Evolutionary conservation across 805 yeast genomes (phyloP).

Genomic region (Candida quercuum): DNA sequence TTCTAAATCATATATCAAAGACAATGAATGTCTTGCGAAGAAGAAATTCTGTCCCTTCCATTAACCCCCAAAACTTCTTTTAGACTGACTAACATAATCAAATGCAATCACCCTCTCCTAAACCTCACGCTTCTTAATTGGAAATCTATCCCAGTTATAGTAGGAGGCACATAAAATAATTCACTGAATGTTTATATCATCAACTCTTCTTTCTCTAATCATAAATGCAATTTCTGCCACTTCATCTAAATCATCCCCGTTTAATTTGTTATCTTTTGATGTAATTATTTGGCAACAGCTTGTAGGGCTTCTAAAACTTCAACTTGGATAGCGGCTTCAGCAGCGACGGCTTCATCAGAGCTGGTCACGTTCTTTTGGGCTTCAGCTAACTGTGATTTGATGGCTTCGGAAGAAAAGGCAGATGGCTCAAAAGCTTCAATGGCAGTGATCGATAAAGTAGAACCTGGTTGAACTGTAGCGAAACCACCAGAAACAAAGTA

Average conservation of each 20-base stretch:
- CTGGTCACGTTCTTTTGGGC: constrained; percentile 89
- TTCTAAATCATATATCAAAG: not conserved
- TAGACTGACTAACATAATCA: too few relatives aligned
- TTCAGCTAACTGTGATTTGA: constrained; percentile 78
- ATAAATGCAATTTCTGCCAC: not conserved
- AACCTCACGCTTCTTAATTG: not conserved
- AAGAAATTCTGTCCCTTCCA: not conserved
- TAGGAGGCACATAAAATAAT: not conserved
- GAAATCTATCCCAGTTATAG: not conserved
- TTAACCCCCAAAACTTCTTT: not conserved
- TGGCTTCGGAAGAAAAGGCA: constrained; percentile 73
- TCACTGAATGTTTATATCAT: constrained; percentile 1
- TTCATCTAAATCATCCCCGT: not conserved
- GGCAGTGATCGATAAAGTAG: constrained; percentile 84
- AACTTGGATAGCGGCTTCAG: constrained; percentile 92
- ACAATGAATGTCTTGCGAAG: not conserved
- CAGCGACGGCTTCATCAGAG: constrained; percentile 82
- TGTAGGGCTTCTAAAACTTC: constrained; percentile 95
- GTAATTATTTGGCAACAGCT: constrained; percentile 61
- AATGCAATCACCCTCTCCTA: not conserved
- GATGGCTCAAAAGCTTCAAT: constrained; percentile 93
- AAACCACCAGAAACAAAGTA: constrained; percentile 95
- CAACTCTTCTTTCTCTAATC: not conserved
- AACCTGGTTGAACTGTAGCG: constrained; percentile 94
- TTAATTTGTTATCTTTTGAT: too few relatives aligned